A percentile compares a stretch with the other conserved stretches of the same genome.
Evolutionary conservation across 352 stramenopile species (phyloP).

Genomic region (Pythium monospermum): DNA sequence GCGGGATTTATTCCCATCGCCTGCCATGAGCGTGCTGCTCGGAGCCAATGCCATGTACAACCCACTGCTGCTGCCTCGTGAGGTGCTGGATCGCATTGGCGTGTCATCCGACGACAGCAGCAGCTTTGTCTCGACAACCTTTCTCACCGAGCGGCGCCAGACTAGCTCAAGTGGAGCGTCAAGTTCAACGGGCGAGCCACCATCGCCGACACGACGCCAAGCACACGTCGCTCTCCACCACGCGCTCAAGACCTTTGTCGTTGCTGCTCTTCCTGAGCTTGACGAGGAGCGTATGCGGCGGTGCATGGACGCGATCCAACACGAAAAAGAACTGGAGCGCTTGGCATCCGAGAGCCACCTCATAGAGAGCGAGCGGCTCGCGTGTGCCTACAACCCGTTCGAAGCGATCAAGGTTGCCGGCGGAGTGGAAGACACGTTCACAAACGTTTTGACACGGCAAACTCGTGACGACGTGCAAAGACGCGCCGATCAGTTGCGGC

Average conservation of each 20-base stretch:
- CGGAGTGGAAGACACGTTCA: constrained; percentile 46
- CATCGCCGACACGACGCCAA: constrained; percentile 11
- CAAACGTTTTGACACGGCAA: constrained; percentile 26
- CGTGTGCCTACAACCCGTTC: constrained; percentile 48
- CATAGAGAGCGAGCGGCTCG: constrained; percentile 17
- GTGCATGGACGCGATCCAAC: constrained; percentile 34
- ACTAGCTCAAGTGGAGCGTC: background rate
- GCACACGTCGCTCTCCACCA: constrained; percentile 2
- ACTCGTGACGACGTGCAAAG: constrained; percentile 13
- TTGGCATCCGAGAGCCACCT: constrained; percentile 11
- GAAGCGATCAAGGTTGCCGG: constrained; percentile 43
- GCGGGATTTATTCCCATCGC: constrained; percentile 33
- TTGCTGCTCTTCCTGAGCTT: background rate
- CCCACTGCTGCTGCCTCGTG: constrained; percentile 32
- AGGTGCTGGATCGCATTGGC: constrained; percentile 17
- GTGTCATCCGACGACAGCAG: constrained; percentile 10
- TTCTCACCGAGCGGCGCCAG: constrained; percentile 38
- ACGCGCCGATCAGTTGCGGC: constrained; percentile 41
- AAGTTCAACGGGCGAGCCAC: background rate
- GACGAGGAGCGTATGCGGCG: constrained; percentile 5
- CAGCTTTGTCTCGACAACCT: constrained; percentile 37
- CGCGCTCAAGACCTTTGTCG: background rate
- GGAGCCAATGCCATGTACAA: constrained; percentile 35
- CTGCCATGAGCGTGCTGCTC: constrained; percentile 28
- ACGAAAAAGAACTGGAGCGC: constrained; percentile 33